These are phyloP conservation scores for Boletus coccyginus DNA, from an alignment of 768 basidiomycete species.

Conservation along the genomic window DNA sequence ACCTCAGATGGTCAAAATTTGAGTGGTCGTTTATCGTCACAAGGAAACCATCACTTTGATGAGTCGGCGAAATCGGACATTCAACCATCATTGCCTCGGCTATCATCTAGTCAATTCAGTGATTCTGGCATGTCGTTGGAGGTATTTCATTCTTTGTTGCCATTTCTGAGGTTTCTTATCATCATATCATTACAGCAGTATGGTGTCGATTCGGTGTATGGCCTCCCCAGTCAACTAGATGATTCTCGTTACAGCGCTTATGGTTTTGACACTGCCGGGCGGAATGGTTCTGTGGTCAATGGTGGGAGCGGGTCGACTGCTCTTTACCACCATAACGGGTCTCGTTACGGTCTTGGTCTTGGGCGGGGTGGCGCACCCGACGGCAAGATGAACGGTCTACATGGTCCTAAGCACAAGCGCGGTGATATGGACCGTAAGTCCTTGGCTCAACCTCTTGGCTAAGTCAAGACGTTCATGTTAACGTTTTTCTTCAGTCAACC, in stretches of 20 bases:
- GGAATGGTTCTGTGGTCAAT: conserved; percentile 33
- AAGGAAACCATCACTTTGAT: conserved; percentile 41
- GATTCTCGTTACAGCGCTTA: conserved; percentile 55
- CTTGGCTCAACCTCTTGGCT: conserved; percentile 15
- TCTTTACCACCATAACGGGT: conserved; percentile 71
- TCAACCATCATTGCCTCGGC: conserved; percentile 69
- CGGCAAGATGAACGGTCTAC: conserved; percentile 84
- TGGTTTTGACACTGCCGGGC: conserved; percentile 49
- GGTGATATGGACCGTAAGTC: conserved; percentile 90
- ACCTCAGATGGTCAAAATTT: conserved; percentile 57
- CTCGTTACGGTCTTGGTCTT: conserved; percentile 71
- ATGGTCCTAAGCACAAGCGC: conserved; percentile 92
- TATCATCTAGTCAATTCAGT: conserved; percentile 60
- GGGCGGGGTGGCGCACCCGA: conserved; percentile 58
- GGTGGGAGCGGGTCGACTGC: conserved; percentile 65
- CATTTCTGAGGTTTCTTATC: conserved; percentile 7
- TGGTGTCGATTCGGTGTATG: conserved; percentile 51
- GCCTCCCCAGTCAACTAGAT: conserved; percentile 49
- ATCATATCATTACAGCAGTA: conserved; percentile 42
- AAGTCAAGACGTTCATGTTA: not conserved
- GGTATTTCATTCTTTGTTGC: conserved; percentile 37
- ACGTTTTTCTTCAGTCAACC: conserved; percentile 63
- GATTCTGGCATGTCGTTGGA: conserved; percentile 51
- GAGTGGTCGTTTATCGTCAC: conserved; percentile 61
- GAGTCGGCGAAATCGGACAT: conserved; percentile 57